Base-by-base conservation (phyloP, 495 filamentous ascomycete species). In the Aspergillus bertholletiae region DNA sequence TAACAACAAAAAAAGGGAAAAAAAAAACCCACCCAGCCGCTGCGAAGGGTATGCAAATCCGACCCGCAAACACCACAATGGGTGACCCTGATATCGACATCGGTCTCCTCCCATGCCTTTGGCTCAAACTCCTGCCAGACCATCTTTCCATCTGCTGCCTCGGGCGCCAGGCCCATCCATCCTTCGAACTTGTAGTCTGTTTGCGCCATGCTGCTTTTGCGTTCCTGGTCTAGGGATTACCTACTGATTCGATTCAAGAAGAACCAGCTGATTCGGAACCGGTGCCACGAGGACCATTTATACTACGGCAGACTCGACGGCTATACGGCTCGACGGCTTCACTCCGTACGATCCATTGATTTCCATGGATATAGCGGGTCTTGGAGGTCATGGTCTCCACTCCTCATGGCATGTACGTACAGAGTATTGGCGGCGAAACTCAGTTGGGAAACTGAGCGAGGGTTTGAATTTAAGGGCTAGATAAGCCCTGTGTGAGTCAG, bases 101-200 rank as follows among this genome's bases (percentile, higher is more conserved):
- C 89, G 53, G 83, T 87, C 64, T 93, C 88, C 37, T 88, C 83
- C 81, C 86, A 94, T 6, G 75, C 68, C 76, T 96, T 96, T 11
- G 89, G 89, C 69, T 89, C 79, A 59, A 84, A 95, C 56, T 84
- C 74, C 56, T 82, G 76, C 86, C 88, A 93, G 45, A 80, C 72
- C 81, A 96, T 88, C 30, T 92, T 88, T 30, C 90, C 90, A n/a
- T 92, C 68, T 44, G 71, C 80, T n/a, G 74, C 35, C 39, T 59
- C 63, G 20, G 58, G 17, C 55, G 86, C 80, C 24, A 85, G 73
- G 58, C 85, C 92, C 67, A 96, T 71, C 92, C 92, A 96, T 57
- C 92, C 91, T 64, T 88, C 75, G 70, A 95, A 96, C 59, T 87
- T 80, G 73, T 84, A 82, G 56, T 80, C 66, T 35, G 71, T 71